These are phyloP conservation scores for Dactylellina leptospora DNA, from an alignment of 2,329 filamentous ascomycete genomes.

Conservation along the genomic window DNA sequence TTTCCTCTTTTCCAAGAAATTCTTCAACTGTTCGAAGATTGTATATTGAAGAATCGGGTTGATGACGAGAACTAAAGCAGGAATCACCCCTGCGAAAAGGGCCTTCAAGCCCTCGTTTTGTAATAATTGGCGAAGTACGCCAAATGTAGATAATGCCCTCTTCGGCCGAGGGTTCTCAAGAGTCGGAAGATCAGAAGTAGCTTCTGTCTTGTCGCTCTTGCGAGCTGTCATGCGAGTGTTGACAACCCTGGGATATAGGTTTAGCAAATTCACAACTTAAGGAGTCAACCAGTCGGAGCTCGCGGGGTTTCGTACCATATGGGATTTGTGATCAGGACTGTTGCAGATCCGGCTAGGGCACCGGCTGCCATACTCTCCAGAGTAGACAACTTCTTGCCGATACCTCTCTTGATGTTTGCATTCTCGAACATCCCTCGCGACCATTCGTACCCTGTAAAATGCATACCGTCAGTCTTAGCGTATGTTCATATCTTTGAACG, in stretches of 20 bases:
- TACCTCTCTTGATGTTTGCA: constrained; percentile 71
- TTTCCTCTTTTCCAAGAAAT: constrained; percentile 77
- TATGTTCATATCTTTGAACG: not conserved
- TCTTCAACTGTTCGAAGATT: constrained; percentile 98
- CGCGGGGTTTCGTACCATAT: constrained; percentile 85
- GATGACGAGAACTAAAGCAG: constrained; percentile 91
- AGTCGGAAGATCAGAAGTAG: constrained; percentile 57
- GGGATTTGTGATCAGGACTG: constrained; percentile 94
- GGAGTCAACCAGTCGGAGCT: too few relatives aligned
- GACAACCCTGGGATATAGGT: constrained; percentile 75
- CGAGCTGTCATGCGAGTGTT: constrained; percentile 98
- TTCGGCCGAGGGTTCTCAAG: constrained; percentile 58
- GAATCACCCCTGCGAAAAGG: constrained; percentile 90
- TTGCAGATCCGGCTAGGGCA: constrained; percentile 90
- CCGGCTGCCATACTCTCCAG: constrained; percentile 94
- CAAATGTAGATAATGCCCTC: constrained; percentile 76
- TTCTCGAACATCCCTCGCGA: constrained; percentile 85
- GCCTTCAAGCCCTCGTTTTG: constrained; percentile 83
- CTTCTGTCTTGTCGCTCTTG: constrained; percentile 66
- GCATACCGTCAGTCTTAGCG: not conserved
- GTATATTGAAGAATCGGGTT: constrained; percentile 99
- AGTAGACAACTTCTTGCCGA: constrained; percentile 79
- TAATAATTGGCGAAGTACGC: constrained; percentile 81
- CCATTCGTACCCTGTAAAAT: constrained; percentile 82
- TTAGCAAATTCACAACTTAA: too few relatives aligned